phyloP scores from a whole-genome alignment of 345 rosid species.

The Brassica carinata region DNA sequence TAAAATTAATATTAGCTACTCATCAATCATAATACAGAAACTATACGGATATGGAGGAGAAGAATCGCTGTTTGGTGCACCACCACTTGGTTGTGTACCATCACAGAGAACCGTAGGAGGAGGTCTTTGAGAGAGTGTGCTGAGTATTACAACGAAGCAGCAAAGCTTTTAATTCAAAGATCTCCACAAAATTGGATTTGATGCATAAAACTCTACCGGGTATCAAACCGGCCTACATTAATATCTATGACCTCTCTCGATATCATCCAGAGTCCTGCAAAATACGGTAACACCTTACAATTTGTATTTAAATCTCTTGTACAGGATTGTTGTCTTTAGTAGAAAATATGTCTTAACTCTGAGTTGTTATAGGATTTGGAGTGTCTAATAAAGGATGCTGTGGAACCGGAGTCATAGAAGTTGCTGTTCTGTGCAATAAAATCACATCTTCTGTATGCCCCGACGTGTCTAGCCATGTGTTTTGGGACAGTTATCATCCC shows the following conservation, averaged over 20 bases:
- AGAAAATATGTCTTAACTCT: neutral
- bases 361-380: constrained; percentile 54
- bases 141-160: constrained; percentile 50
- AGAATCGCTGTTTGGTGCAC: constrained; percentile 52
- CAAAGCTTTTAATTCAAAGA: constrained; percentile 60
- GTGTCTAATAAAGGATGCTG: constrained; percentile 63
- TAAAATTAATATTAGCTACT: constrained; percentile 18
- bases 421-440: constrained; percentile 49
- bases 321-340: neutral
- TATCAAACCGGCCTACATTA: constrained; percentile 46
- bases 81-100: constrained; percentile 77
- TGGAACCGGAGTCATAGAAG: constrained; percentile 70
- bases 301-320: neutral
- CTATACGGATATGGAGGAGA: constrained; percentile 60
- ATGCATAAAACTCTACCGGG: constrained; percentile 40
- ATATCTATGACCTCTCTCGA: constrained; percentile 57
- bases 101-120: constrained; percentile 70
- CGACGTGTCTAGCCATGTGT: constrained; percentile 48
- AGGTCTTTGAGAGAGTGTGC: constrained; percentile 54
- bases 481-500: constrained; percentile 81
- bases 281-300: constrained; percentile 50
- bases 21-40: constrained; percentile 44
- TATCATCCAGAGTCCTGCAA: constrained; percentile 49
- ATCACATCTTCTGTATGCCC: constrained; percentile 50
- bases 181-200: constrained; percentile 34